Evolutionary conservation across 805 yeast genomes (phyloP), one percentile per base, ranked within the genome.

Genomic region (Metschnikowia santaceciliae): DNA sequence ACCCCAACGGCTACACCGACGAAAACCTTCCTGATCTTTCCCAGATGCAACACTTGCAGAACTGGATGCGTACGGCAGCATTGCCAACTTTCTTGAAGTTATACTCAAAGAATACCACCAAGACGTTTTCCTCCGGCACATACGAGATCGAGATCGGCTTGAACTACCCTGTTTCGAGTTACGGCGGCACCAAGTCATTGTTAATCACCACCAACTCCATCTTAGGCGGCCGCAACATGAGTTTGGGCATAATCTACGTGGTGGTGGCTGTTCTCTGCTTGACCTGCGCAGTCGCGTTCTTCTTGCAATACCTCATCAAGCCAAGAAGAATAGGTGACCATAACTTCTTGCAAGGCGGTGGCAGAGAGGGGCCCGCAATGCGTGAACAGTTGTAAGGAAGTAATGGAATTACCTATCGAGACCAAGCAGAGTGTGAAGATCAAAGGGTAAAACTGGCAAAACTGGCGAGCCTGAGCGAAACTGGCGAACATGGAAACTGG

Each of bases 41-140:
- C 2, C 64, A 70, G 35, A 84, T 94, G 90, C 92, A 89, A 64
- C 84, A 84, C 57, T 80, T 92, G 60, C 96, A 90, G 73, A 92
- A 90, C 67, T 92, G 99, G 99, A 92, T 92, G 97, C 82, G 96
- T 61, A 90, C 97, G 1, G 96, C 98, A 0, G 97, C 96, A 0
- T 74, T 92, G 55, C 96, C 98, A 26, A 81, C 86, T 11, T 92
- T 94, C 63, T 83, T 86, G 75, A 92, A 94, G 65, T 70, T 90
- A 35, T 91, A 90, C 39, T 78, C 86, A 42, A 82, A 86, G 58
- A 91, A 89, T 68, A 85, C 82, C 52, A 73, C 81, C 2, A 72
- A 72, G 1, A 61, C 78, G 1, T 67, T 92, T 53, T 54, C 65
- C 1, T 71, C 79, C 10, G 98, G 98, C 3, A 79, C 80, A 10